phyloP scores from a whole-genome alignment of 257 asterid genomes.

The Paulownia fortunei region DNA sequence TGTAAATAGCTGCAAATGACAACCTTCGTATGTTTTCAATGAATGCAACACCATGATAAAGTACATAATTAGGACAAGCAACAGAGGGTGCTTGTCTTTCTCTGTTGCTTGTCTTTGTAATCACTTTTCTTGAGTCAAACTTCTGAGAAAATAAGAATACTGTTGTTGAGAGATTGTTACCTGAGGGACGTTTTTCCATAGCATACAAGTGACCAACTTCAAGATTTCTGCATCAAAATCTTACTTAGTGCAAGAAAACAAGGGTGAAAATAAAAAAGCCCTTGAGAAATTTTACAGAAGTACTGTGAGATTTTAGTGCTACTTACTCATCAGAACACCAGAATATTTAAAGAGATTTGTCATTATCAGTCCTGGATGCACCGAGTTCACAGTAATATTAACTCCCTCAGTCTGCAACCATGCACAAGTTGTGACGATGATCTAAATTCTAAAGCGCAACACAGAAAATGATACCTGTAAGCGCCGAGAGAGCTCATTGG shows the following conservation, averaged over 20 bases:
- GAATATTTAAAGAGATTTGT: constrained; percentile 80
- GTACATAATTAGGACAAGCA: neutral
- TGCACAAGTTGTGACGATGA: neutral
- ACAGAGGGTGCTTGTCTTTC: neutral
- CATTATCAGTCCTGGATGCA: constrained; percentile 91
- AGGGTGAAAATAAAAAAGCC: neutral
- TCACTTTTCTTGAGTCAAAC: too few species aligned
- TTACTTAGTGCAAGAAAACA: constrained; percentile 4
- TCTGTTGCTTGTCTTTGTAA: too few species aligned
- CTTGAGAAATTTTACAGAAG: neutral
- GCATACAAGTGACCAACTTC: constrained; percentile 49
- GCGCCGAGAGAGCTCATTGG: constrained; percentile 76
- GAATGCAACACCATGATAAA: too few species aligned
- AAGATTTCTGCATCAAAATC: constrained; percentile 52
- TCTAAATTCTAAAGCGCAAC: neutral
- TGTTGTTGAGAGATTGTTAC: constrained; percentile 42
- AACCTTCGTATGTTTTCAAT: too few species aligned
- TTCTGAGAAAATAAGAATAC: too few species aligned
- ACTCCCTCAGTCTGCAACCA: constrained; percentile 77
- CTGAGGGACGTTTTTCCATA: constrained; percentile 94
- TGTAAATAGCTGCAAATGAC: neutral
- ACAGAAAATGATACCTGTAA: constrained; percentile 56
- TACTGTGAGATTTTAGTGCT: neutral
- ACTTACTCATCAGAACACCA: constrained; percentile 57
- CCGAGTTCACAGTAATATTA: constrained; percentile 79